phyloP scores from a whole-genome alignment of 2,329 filamentous ascomycete species.

The Pseudocercospora cruenta region DNA sequence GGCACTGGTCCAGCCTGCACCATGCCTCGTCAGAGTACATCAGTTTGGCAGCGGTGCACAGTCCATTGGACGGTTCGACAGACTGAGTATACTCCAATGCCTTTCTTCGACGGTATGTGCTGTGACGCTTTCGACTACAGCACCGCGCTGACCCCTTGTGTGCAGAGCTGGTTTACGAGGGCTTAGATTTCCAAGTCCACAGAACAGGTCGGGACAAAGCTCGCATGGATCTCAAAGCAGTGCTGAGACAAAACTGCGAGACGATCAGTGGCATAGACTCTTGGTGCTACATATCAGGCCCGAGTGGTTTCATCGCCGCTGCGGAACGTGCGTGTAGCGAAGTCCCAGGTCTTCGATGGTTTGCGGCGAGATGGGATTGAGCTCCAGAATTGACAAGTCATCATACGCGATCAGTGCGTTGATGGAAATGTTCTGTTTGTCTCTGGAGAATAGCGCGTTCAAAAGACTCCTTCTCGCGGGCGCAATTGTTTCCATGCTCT shows the following conservation, averaged over 20 bases:
- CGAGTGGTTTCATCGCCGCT: constrained; percentile 15
- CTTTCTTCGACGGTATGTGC: constrained; percentile 10
- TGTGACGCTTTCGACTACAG: not conserved
- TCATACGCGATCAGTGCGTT: no score
- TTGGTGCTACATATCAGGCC: constrained; percentile 24
- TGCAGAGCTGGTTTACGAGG: constrained; percentile 14
- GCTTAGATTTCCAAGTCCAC: constrained; percentile 18
- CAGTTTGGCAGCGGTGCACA: constrained; percentile 18
- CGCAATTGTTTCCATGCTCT: no score
- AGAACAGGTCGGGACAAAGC: constrained; percentile 12
- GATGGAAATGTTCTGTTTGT: no score
- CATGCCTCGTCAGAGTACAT: not conserved
- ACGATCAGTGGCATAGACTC: not conserved
- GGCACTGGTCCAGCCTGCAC: not conserved
- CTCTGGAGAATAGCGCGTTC: no score
- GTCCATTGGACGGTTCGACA: constrained; percentile 24
- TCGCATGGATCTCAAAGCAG: constrained; percentile 11
- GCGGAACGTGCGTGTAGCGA: constrained; percentile 15
- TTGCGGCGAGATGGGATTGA: constrained; percentile 20
- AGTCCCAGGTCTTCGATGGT: constrained; percentile 15
- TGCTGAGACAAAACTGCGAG: constrained; percentile 10
- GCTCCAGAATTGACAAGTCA: no score
- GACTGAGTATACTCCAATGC: constrained; percentile 15
- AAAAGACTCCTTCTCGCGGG: no score
- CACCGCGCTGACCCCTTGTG: not conserved